Evolutionary conservation across 768 basidiomycete genomes (phyloP).

Genomic region (Clitopilus hobsonii): DNA sequence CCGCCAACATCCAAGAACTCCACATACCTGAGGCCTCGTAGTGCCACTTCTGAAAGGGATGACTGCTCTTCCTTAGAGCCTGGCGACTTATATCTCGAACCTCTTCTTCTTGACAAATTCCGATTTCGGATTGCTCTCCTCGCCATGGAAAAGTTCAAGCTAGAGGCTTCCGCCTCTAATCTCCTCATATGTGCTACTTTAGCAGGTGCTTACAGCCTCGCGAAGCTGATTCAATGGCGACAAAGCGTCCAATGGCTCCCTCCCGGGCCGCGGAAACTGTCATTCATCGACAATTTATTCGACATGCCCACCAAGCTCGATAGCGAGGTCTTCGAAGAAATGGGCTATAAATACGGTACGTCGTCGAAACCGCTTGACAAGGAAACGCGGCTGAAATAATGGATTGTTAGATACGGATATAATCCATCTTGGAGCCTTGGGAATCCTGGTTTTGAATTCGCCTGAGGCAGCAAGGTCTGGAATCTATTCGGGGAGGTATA

Average conservation of each 20-base stretch:
- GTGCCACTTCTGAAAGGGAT: no score
- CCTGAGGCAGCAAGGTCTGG: conserved; percentile 38
- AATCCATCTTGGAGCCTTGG: conserved; percentile 33
- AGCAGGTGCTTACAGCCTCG: neutral
- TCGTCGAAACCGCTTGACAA: conserved; percentile 10
- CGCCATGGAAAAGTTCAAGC: no score
- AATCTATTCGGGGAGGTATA: conserved; percentile 50
- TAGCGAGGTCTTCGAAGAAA: conserved; percentile 34
- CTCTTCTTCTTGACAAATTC: no score
- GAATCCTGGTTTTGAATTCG: conserved; percentile 47
- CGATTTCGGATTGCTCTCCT: no score
- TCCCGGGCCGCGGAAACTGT: conserved; percentile 41
- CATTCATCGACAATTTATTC: conserved; percentile 44
- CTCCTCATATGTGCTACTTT: no score
- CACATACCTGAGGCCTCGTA: no score
- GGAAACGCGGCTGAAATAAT: neutral
- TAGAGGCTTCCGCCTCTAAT: no score
- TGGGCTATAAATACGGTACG: conserved; percentile 40
- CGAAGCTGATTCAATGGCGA: neutral
- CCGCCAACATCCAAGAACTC: no score
- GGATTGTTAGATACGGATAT: conserved; percentile 31
- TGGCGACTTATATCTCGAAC: no score
- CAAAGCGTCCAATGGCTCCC: conserved; percentile 19
- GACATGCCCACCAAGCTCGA: conserved; percentile 36
- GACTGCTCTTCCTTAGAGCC: no score